These are phyloP conservation scores for Bondarzewia mesenterica DNA, from an alignment of 1,284 basidiomycete species.

Conservation along the genomic window DNA sequence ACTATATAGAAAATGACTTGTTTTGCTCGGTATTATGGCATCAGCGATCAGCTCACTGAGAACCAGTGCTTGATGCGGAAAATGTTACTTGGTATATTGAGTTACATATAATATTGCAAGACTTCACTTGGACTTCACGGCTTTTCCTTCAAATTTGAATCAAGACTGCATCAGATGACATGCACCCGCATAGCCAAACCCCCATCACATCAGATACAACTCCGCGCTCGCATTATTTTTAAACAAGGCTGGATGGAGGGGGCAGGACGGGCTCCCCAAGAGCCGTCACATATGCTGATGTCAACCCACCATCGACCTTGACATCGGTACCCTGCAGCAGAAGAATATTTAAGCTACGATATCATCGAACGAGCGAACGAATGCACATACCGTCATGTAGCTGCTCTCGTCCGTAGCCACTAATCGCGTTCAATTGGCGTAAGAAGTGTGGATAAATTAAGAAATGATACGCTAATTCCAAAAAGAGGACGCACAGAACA, in stretches of 20 bases:
- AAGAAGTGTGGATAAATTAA: background rate
- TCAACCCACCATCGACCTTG: constrained; percentile 87
- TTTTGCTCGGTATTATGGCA: no score
- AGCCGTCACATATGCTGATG: constrained; percentile 83
- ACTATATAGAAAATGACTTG: background rate
- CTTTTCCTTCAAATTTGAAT: no score
- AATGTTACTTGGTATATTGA: no score
- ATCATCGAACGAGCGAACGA: constrained; percentile 3
- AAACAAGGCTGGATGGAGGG: constrained; percentile 56
- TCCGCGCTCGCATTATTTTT: no score
- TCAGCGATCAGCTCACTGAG: no score
- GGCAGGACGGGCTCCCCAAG: constrained; percentile 59
- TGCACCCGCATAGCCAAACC: no score
- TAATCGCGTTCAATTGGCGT: constrained; percentile 21
- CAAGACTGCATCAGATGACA: no score
- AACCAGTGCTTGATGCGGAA: no score
- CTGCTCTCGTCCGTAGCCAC: constrained; percentile 83
- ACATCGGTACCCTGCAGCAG: constrained; percentile 90
- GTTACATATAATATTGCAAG: no score
- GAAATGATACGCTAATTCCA: background rate
- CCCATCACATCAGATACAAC: no score
- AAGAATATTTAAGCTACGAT: constrained; percentile 14
- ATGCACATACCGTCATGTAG: constrained; percentile 63
- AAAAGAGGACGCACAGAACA: constrained; percentile 67
- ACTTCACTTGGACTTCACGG: no score